Percentiles rank a stretch among this genome's conserved stretches.
phyloP scores from a whole-genome alignment of 257 asterid genomes.

The Solanum lycopersicoides region DNA sequence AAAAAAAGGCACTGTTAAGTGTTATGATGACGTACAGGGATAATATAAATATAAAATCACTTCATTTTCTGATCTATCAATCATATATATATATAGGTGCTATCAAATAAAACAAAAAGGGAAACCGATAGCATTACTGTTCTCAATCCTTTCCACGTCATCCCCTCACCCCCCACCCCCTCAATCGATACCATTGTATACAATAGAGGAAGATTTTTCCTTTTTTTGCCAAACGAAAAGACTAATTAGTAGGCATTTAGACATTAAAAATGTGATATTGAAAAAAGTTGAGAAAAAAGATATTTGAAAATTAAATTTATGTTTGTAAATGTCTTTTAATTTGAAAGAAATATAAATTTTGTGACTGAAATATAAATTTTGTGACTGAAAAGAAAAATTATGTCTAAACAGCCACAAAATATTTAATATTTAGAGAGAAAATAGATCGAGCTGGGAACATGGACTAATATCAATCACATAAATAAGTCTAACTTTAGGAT shows the following conservation, averaged over 20 bases:
- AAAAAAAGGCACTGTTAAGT: neutral
- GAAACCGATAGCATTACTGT: neutral
- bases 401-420: neutral
- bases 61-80: slow-evolving; percentile 20
- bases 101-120: neutral
- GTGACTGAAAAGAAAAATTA: neutral
- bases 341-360: neutral
- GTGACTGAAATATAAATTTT: no score
- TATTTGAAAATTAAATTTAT: neutral
- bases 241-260: no score
- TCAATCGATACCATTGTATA: neutral
- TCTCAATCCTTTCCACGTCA: neutral
- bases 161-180: no score
- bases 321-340: neutral
- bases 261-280: neutral
- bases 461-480: no score
- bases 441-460: no score
- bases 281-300: no score
- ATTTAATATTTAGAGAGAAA: no score
- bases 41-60: slow-evolving; percentile 24
- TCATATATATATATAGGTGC: neutral
- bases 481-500: neutral
- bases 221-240: neutral
- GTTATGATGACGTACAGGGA: neutral
- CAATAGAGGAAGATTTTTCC: neutral